These are phyloP conservation scores for Phytopythium boreale DNA, from an alignment of 352 stramenopile species.

Conservation along the genomic window DNA sequence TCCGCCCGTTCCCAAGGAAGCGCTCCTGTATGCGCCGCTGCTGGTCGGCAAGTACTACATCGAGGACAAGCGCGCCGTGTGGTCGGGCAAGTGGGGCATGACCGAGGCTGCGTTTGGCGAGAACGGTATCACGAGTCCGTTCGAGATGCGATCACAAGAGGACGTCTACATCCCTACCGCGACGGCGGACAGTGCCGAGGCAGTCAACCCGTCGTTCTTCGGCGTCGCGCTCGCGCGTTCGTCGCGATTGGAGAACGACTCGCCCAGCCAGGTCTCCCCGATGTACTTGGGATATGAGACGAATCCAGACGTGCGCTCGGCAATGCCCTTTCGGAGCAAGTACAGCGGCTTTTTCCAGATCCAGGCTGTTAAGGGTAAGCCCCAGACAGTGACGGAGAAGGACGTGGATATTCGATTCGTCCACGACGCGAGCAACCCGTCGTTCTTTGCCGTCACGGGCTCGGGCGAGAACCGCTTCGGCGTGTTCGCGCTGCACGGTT, in stretches of 20 bases:
- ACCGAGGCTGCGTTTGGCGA: conserved; percentile 71
- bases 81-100: conserved; percentile 83
- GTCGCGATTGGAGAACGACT: conserved; percentile 37
- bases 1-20: conserved; percentile 45
- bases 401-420: conserved; percentile 82
- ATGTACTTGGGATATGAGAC: conserved; percentile 71
- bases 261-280: conserved; percentile 36
- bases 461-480: conserved; percentile 82
- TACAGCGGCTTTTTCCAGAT: conserved; percentile 88
- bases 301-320: conserved; percentile 47
- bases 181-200: conserved; percentile 18
- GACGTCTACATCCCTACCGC: conserved; percentile 57
- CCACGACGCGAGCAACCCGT: conserved; percentile 61
- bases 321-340: conserved; percentile 78
- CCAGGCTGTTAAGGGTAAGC: conserved; percentile 80
- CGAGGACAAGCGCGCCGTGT: conserved; percentile 76
- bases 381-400: conserved; percentile 75
- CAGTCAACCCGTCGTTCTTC: conserved; percentile 45
- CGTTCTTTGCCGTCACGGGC: conserved; percentile 66
- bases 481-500: conserved; percentile 64
- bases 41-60: conserved; percentile 84
- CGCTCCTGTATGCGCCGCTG: conserved; percentile 67
- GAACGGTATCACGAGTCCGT: conserved; percentile 74
- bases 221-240: conserved; percentile 52
- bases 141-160: conserved; percentile 88